A percentile compares a stretch with the other conserved stretches of the same genome.
phyloP scores from a whole-genome alignment of 108 stramenopile species.

The Stephanodiscus minutulus region DNA sequence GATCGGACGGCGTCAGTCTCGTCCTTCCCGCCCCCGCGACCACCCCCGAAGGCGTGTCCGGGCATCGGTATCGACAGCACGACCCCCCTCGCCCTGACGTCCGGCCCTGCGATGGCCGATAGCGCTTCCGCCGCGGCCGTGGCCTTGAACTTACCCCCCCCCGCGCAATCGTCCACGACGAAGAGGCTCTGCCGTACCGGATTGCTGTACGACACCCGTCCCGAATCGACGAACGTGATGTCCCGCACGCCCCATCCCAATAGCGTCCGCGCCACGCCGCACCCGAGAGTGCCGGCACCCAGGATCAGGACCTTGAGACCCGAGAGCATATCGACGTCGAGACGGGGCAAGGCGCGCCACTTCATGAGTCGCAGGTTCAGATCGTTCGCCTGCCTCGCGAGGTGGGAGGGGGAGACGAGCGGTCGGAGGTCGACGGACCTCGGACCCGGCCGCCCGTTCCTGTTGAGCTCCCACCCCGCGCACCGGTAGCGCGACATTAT shows the following conservation, averaged over 20 bases:
- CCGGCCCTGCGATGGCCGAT: slow-evolving; percentile 75
- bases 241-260: slow-evolving; percentile 97
- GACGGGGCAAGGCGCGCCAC: slow-evolving; percentile 92
- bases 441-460: slow-evolving; percentile 76
- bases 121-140: slow-evolving; percentile 92
- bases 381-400: slow-evolving; percentile 90
- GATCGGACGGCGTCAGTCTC: slow-evolving; percentile 59
- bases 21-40: slow-evolving; percentile 46
- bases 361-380: slow-evolving; percentile 98
- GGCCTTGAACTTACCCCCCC: slow-evolving; percentile 89
- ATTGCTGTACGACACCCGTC: slow-evolving; percentile 94
- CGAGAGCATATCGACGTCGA: slow-evolving; percentile 84
- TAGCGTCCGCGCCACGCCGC: slow-evolving; percentile 90
- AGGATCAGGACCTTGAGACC: slow-evolving; percentile 85
- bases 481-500: slow-evolving; percentile 52
- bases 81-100: slow-evolving; percentile 75
- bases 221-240: slow-evolving; percentile 95
- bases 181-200: slow-evolving; percentile 98
- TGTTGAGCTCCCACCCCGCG: slow-evolving; percentile 86
- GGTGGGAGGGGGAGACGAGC: slow-evolving; percentile 70
- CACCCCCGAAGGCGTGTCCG: slow-evolving; percentile 80
- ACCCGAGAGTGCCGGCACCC: slow-evolving; percentile 98
- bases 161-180: slow-evolving; percentile 84
- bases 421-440: slow-evolving; percentile 80
- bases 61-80: slow-evolving; percentile 98